These are phyloP conservation scores for Eucalyptus pauciflora DNA, from an alignment of 345 rosid genomes.

Conservation along the genomic window DNA sequence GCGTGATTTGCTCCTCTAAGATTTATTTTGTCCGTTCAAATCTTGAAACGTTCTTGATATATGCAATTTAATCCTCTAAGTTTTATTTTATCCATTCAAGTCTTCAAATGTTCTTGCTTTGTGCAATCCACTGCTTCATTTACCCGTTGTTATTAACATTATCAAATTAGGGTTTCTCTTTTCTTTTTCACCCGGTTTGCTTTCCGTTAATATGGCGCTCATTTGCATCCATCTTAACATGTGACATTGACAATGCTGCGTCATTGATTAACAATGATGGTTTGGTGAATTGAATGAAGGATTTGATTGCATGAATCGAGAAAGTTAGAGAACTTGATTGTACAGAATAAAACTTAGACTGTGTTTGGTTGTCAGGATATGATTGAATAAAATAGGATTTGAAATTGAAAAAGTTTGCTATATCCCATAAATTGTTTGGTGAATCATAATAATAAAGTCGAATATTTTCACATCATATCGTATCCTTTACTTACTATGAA, in stretches of 20 bases:
- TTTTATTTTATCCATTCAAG: neutral
- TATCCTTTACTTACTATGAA: too few species aligned
- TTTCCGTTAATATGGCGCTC: neutral
- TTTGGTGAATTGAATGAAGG: neutral
- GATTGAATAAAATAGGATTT: too few species aligned
- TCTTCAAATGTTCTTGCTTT: neutral
- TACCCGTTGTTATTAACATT: neutral
- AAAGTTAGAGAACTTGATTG: neutral
- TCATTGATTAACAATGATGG: neutral
- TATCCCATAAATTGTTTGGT: too few species aligned
- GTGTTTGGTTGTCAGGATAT: too few species aligned
- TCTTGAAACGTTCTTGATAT: neutral
- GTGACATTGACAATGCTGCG: fast-evolving
- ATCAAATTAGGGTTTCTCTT: neutral
- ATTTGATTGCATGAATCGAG: neutral
- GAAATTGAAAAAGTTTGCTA: too few species aligned
- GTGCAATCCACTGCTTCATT: neutral
- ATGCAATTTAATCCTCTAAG: neutral
- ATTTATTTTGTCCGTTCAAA: neutral
- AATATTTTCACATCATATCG: too few species aligned
- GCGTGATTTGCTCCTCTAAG: neutral
- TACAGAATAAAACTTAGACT: fast-evolving
- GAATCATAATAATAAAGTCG: too few species aligned
- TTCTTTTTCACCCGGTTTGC: neutral
- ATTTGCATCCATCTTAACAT: neutral